A percentile compares a stretch with the other conserved stretches of the same genome.
Evolutionary conservation across 192 early-diverging fungal species (phyloP).

Genomic region (Entophlyctis luteolus): DNA sequence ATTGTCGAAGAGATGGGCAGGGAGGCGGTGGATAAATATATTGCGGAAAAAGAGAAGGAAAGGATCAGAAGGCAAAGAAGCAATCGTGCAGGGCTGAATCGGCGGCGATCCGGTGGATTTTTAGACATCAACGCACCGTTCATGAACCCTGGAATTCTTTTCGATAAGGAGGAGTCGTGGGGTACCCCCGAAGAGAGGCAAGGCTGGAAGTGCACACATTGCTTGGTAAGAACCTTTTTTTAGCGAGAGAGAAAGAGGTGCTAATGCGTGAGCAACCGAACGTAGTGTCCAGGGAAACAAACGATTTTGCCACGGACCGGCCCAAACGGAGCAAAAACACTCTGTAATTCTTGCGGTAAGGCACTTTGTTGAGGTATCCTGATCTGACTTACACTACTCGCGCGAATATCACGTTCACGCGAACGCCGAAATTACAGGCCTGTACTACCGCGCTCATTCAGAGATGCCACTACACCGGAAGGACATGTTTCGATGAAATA

Average conservation of each 20-base stretch:
- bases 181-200: conserved; percentile 8
- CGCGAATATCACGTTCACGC: no score
- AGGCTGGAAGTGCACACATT: conserved; percentile 15
- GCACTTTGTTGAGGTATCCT: no score
- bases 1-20: conserved; percentile 16
- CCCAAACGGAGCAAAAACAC: conserved; percentile 2
- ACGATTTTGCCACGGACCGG: conserved; percentile 18
- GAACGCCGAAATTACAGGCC: no score
- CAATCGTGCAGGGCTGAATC: background rate
- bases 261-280: no score
- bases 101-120: background rate
- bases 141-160: background rate
- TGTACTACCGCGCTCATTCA: no score
- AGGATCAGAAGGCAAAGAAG: background rate
- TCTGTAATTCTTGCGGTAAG: conserved; percentile 26
- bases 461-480: no score
- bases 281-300: conserved; percentile 15
- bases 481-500: no score
- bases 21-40: conserved; percentile 11
- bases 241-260: background rate
- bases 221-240: conserved; percentile 15
- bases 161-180: conserved; percentile 9
- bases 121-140: background rate
- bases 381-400: no score
- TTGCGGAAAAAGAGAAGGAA: conserved; percentile 13